Base-by-base conservation (phyloP, 2,329 filamentous ascomycete species). In the Sclerotiophoma versabilis region DNA sequence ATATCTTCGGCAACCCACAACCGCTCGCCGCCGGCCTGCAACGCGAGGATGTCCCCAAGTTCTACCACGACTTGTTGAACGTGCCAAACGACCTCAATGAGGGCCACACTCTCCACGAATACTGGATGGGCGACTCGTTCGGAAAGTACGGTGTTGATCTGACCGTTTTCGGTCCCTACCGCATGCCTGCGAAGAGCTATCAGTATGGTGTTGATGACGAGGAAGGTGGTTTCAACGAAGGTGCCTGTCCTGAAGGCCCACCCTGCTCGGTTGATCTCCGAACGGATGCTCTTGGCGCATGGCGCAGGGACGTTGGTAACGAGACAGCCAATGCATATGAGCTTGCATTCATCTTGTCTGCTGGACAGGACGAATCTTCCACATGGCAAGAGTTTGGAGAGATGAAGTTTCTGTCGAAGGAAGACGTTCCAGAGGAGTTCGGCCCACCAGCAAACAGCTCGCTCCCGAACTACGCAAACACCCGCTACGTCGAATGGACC, bases 341-440 rank as follows among this genome's bases (percentile, higher is more conserved):
- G 62, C 71, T 84, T 1, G 81, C 79, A 4, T 84, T 83, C 64
- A 82, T 83, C 54, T 75, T 84, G 1, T 82, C 81, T 0, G 80
- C 81, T 0, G 82, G 82, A 5, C 81, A 84, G 57, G 81, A 84
- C 52, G 81, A 84, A 63, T 83, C 80, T 0, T 80, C 80, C 0
- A 82, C 81, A 0, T 84, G 82, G 82, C 82, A 84, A 49, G 81
- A 84, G 57, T 84, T 84, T 58, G 82, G 82, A 30, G 78, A 82
- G 66, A 84, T 84, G 79, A 79, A 75, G 52, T 84, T 83, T 49
- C 62, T 72, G 10, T 73, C 69, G 6, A 77, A 75, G 11, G 78
- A 82, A 14, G 79, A 82, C 38, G 75, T 84, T 0, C 76, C 81
- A 0, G 76, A 77, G 3, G 75, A 70, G 10, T 83, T 83, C 51